Conservation (phyloP, 768 basidiomycete species). For the Leccinellum albellum region DNA sequence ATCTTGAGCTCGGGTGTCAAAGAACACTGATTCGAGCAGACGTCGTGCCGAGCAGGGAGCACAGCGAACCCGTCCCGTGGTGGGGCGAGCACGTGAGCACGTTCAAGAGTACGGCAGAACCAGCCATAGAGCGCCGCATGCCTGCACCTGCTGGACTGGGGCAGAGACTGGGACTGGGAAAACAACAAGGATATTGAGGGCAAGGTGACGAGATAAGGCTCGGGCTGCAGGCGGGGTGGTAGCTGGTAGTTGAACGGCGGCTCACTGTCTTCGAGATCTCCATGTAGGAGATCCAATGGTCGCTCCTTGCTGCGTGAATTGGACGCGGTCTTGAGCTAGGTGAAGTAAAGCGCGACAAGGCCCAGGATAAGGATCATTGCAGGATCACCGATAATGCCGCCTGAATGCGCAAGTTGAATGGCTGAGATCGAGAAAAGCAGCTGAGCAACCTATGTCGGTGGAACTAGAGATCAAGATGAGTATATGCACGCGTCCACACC, state of each 20-base stretch:
- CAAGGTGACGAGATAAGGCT: slow-evolving; percentile 70
- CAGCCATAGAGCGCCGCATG: slow-evolving; percentile 19
- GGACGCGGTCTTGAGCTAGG: no score
- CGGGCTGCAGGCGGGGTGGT: slow-evolving; percentile 69
- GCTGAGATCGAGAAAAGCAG: no score
- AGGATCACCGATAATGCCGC: slow-evolving; percentile 55
- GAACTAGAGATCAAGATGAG: slow-evolving; percentile 19
- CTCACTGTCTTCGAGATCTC: slow-evolving; percentile 51
- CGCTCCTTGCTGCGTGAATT: slow-evolving; percentile 44
- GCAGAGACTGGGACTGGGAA: no score
- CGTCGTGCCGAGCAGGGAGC: slow-evolving; percentile 26
- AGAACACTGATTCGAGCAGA: slow-evolving; percentile 38
- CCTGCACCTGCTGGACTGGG: slow-evolving; percentile 27
- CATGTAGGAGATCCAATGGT: slow-evolving; percentile 55
- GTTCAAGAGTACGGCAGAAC: slow-evolving; percentile 16
- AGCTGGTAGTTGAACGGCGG: slow-evolving; percentile 43
- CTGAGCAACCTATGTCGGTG: no score
- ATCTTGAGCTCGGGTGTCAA: slow-evolving; percentile 44
- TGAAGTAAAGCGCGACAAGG: slow-evolving; percentile 46
- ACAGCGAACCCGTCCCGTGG: slow-evolving; percentile 18
- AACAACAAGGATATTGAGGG: slow-evolving; percentile 50
- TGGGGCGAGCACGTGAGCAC: slow-evolving; percentile 16
- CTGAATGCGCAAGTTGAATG: no score
- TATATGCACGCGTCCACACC: background rate
- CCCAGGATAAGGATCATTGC: slow-evolving; percentile 40